phyloP scores from a whole-genome alignment of 768 basidiomycete genomes.

The Mycena vitilis region DNA sequence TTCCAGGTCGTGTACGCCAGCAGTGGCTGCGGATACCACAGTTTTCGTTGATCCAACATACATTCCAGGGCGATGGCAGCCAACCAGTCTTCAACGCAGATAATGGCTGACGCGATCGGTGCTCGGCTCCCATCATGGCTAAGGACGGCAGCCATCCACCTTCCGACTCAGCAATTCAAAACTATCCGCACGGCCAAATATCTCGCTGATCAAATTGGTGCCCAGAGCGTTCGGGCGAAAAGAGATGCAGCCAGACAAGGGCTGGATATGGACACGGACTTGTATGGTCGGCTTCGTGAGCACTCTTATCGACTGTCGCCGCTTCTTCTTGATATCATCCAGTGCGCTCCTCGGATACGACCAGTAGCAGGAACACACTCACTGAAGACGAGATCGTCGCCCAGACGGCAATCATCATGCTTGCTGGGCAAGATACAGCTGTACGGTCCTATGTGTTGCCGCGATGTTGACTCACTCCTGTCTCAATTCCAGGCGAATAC shows the following conservation, averaged over 20 bases:
- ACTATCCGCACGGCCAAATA: not conserved
- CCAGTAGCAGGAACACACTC: not conserved
- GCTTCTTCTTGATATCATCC: not conserved
- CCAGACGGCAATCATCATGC: not conserved
- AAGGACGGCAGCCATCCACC: not conserved
- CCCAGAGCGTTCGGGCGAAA: not conserved
- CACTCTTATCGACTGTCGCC: not conserved
- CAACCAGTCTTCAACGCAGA: not conserved
- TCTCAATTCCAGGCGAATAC: not conserved
- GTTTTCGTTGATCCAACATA: not conserved
- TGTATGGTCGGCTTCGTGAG: not conserved
- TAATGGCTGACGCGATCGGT: not conserved
- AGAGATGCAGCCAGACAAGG: not conserved
- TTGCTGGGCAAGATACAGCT: not conserved
- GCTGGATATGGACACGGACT: not conserved
- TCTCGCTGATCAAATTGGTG: not conserved
- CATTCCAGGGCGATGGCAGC: not conserved
- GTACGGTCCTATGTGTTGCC: not conserved
- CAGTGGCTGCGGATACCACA: not conserved
- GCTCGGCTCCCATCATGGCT: not conserved
- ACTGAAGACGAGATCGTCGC: not conserved
- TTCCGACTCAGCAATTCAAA: slow-evolving; percentile 15
- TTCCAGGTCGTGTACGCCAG: not conserved
- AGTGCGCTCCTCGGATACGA: not conserved
- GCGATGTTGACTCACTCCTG: not conserved